Evolutionary conservation across 192 early-diverging fungal genomes (phyloP).

Genomic region (Coemansia sp.): DNA sequence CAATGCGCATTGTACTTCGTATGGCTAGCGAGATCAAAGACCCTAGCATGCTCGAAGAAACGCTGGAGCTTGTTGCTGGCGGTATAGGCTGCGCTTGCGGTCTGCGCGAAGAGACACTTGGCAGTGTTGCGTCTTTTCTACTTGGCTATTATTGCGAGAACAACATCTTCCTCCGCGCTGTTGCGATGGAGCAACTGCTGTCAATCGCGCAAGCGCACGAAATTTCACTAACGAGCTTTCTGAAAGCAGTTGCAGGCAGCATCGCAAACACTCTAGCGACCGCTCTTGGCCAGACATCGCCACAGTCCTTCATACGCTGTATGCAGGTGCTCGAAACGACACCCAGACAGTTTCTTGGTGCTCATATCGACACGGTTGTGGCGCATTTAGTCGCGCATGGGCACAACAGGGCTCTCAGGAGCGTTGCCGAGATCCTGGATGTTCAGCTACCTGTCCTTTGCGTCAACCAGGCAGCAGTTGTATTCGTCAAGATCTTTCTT

Average conservation of each 20-base stretch:
- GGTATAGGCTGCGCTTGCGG: slow-evolving; percentile 34
- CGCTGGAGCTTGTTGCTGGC: slow-evolving; percentile 42
- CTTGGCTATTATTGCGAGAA: slow-evolving; percentile 33
- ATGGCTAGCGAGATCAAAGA: slow-evolving; percentile 11
- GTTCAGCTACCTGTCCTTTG: slow-evolving; percentile 47
- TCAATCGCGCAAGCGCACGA: slow-evolving; percentile 26
- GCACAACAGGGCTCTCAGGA: slow-evolving; percentile 29
- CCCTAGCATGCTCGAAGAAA: slow-evolving; percentile 41
- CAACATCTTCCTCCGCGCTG: slow-evolving; percentile 49
- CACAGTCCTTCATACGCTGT: slow-evolving; percentile 35
- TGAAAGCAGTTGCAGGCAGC: slow-evolving; percentile 21
- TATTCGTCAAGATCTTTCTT: slow-evolving; percentile 51
- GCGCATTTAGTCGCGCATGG: slow-evolving; percentile 30
- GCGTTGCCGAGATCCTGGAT: slow-evolving; percentile 35
- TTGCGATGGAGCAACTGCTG: slow-evolving; percentile 54
- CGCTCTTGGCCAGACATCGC: slow-evolving; percentile 13
- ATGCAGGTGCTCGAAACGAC: slow-evolving; percentile 40
- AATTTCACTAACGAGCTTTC: slow-evolving; percentile 25
- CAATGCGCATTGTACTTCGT: slow-evolving; percentile 17
- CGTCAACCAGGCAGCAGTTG: slow-evolving; percentile 44
- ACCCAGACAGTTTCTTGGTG: slow-evolving; percentile 24
- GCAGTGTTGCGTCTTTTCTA: slow-evolving; percentile 27
- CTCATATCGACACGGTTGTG: slow-evolving; percentile 32
- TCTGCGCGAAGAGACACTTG: slow-evolving; percentile 26
- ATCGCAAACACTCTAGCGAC: slow-evolving; percentile 34